Evolutionary conservation across 2,329 filamentous ascomycete species (phyloP), one percentile per base, ranked within the genome.

Genomic region (Scedosporium dehoogii): DNA sequence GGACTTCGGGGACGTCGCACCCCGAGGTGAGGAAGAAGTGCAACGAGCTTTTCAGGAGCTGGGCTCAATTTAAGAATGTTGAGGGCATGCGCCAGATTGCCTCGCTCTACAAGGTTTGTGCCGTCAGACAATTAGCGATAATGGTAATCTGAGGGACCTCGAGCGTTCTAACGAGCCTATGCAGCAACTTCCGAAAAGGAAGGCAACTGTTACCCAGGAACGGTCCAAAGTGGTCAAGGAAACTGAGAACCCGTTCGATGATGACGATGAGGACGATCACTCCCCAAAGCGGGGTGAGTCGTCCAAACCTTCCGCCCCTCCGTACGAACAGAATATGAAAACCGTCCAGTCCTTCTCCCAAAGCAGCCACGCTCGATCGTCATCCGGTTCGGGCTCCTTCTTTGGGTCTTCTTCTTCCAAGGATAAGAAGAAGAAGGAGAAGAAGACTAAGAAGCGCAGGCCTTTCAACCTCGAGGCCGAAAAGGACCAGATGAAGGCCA

Each of bases 11-110:
- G 18, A 81, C 94, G 65, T 92, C 92, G 0, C 92, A 97, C 73
- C 82, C 86, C 0, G 85, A 90, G 63, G 93, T 99, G n/a, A 88
- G 85, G 69, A 85, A 89, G 65, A 97, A 96, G 76, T 96, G 92
- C 72, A 88, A 90, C 59, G 85, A 90, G 63, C 79, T 99, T 2
- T 99, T 96, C 72, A 83, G 87, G 58, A 86, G 90, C 73, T 99
- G 94, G 94, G 86, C 91, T 27, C 86, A 90, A 64, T 97, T 96
- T 75, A 91, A 90, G 68, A 85, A 83, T 63, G 91, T 86, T 0
- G 86, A 89, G 1, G 93, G 93, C 0, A 85, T 97, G 68, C 86
- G 90, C 69, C 82, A 86, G 29, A 86, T 97, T 64, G 85, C 90
- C n/a, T 84, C 79, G 46, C 83, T 99, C 12, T 92, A 97, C 72